A percentile compares a stretch with the other conserved stretches of the same genome.
Evolutionary conservation across 2,329 filamentous ascomycete genomes (phyloP).

Genomic region (Paraconiothyrium brasiliense): DNA sequence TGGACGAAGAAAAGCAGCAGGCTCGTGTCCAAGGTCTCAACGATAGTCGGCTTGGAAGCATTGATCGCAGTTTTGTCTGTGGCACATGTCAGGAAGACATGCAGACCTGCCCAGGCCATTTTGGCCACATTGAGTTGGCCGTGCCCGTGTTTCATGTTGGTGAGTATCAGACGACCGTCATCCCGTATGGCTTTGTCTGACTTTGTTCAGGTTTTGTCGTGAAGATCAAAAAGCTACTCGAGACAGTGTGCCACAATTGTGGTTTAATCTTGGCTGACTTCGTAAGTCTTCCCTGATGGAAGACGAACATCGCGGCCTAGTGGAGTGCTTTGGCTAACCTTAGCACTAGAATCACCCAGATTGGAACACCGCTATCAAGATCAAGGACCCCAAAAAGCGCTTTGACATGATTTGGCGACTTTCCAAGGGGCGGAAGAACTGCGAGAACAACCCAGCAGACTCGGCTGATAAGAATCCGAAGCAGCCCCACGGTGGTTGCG

Average conservation of each 20-base stretch:
- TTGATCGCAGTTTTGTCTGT: constrained; percentile 95
- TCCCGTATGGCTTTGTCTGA: constrained; percentile 20
- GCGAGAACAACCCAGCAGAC: constrained; percentile 78
- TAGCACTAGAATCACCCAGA: constrained; percentile 72
- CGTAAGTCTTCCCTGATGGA: constrained; percentile 80
- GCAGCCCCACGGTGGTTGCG: constrained; percentile 83
- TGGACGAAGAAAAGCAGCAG: constrained; percentile 94
- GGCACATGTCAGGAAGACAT: constrained; percentile 96
- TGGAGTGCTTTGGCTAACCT: constrained; percentile 67
- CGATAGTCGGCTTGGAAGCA: constrained; percentile 93
- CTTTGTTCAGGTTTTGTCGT: constrained; percentile 81
- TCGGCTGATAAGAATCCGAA: constrained; percentile 64
- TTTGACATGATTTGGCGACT: constrained; percentile 93
- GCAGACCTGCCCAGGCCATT: constrained; percentile 95
- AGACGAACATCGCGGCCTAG: constrained; percentile 60
- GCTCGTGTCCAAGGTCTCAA: constrained; percentile 93
- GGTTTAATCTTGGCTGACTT: constrained; percentile 96
- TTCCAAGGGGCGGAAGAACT: constrained; percentile 87
- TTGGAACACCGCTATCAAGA: constrained; percentile 81
- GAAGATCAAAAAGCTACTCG: constrained; percentile 98
- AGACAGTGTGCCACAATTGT: constrained; percentile 99
- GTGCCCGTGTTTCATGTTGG: constrained; percentile 92
- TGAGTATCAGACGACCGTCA: constrained; percentile 48
- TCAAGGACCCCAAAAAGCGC: constrained; percentile 91
- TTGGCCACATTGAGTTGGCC: constrained; percentile 97